Base-by-base conservation (phyloP, 805 yeast species). In the Metschnikowia corniflorae region DNA sequence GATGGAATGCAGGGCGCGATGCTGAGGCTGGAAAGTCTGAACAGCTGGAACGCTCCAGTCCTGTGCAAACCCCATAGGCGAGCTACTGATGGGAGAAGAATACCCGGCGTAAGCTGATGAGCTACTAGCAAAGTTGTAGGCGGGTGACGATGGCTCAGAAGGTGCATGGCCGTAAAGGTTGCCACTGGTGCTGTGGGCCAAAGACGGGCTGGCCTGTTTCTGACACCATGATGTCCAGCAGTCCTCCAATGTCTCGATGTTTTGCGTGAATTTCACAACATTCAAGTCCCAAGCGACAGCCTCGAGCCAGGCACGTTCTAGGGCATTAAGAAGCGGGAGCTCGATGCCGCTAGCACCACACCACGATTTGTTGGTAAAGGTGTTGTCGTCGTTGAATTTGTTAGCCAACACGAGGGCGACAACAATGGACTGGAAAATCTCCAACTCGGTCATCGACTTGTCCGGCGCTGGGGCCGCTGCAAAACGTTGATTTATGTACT, bases 361-460 rank as follows among this genome's bases (percentile, higher is more conserved):
- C 98, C 98, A 91, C 6, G 96, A 86, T 54, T 80, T 81, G 65
- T 91, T 91, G 43, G 95, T 87, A 57, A 91, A 91, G 19, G 97
- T 91, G 64, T 91, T 88, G 65, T 91, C 98, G 63, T 91, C 97
- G 57, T 89, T 87, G 60, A 87, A 86, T 65, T 91, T 91, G 68
- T 91, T 91, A 31, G 96, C 95, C 43, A 91, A 68, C 24, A 91
- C 77, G 29, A 91, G 70, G 3, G 94, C 73, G 15, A 83, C 70
- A 28, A 82, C 78, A 27, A 87, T 59, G 57, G 67, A 73, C 55
- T 65, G 71, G 65, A 73, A 85, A 54, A 67, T 52, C 42, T 71
- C 65, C 31, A 53, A 51, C 35, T 64, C 63, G 37, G 45, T 30
- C 36, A 66, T 40, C n/a, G 32, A 18, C 14, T 35, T 22, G 18